A percentile compares a stretch with the other conserved stretches of the same genome.
phyloP scores from a whole-genome alignment of 73 alveolate species.

The Tetrahymena malaccensis region DNA sequence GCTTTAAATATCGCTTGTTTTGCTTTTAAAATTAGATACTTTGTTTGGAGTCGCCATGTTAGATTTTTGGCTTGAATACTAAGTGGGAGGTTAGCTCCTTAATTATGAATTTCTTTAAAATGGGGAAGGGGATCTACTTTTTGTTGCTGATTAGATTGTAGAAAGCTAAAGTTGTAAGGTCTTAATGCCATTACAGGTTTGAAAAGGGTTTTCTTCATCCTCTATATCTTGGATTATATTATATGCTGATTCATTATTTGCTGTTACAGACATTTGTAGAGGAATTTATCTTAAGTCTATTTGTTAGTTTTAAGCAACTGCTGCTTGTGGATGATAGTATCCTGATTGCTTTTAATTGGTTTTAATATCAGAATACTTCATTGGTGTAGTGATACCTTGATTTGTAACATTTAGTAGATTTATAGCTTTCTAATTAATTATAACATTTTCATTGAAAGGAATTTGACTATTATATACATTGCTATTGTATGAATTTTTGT shows the following conservation, averaged over 20 bases:
- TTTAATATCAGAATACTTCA: background rate
- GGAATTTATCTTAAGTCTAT: background rate
- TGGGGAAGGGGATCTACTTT: background rate
- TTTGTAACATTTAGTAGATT: background rate
- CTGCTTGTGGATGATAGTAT: background rate
- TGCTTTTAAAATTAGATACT: background rate
- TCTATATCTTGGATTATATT: background rate
- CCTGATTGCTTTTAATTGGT: background rate
- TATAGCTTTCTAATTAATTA: background rate
- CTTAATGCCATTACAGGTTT: background rate
- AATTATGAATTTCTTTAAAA: background rate
- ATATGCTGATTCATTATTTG: background rate
- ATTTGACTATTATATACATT: no score
- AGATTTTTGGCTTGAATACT: background rate
- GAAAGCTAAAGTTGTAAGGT: background rate
- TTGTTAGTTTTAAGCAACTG: background rate
- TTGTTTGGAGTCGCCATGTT: background rate
- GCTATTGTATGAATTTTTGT: background rate
- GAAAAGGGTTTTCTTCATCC: background rate
- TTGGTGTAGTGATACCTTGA: background rate
- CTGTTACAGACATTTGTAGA: background rate
- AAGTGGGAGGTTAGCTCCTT: background rate
- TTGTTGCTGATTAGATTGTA: background rate
- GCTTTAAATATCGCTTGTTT: background rate
- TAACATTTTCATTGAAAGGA: no score